Conservation (phyloP, 73 alveolate species). For the Paramecium sexaurelia region DNA sequence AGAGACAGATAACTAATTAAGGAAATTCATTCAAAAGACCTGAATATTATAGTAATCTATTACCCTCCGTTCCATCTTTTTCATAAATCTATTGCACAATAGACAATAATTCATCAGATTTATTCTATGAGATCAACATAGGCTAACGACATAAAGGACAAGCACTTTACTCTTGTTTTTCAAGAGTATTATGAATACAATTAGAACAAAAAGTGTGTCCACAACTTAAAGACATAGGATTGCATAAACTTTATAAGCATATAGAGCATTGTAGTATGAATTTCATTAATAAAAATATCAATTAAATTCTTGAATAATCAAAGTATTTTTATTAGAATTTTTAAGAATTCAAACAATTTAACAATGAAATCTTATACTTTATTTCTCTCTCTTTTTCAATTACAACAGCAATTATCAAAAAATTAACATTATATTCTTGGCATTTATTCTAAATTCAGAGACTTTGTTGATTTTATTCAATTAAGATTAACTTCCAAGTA, state of each 20-base stretch:
- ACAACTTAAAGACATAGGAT: slow-evolving; percentile 20
- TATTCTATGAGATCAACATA: neutral
- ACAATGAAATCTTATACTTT: neutral
- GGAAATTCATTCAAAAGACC: slow-evolving; percentile 45
- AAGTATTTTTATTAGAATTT: neutral
- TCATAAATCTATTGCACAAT: neutral
- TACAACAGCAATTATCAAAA: neutral
- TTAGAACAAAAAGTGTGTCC: slow-evolving; percentile 39
- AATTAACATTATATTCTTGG: neutral
- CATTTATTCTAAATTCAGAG: neutral
- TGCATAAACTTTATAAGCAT: neutral
- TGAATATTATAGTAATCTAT: neutral
- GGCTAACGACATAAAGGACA: slow-evolving; percentile 45
- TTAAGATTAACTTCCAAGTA: neutral
- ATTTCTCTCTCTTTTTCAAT: neutral
- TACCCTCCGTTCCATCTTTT: slow-evolving; percentile 3
- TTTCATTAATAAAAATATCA: slow-evolving; percentile 39
- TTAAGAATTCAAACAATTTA: neutral
- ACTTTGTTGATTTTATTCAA: neutral
- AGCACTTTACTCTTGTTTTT: neutral
- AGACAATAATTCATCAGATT: slow-evolving; percentile 18
- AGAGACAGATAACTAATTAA: slow-evolving; percentile 6
- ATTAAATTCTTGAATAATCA: neutral
- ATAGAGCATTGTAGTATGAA: slow-evolving; percentile 31
- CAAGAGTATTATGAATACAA: slow-evolving; percentile 4